A percentile compares a stretch with the other conserved stretches of the same genome.
phyloP scores from a whole-genome alignment of 495 filamentous ascomycete species.

The Evernia prunastri region DNA sequence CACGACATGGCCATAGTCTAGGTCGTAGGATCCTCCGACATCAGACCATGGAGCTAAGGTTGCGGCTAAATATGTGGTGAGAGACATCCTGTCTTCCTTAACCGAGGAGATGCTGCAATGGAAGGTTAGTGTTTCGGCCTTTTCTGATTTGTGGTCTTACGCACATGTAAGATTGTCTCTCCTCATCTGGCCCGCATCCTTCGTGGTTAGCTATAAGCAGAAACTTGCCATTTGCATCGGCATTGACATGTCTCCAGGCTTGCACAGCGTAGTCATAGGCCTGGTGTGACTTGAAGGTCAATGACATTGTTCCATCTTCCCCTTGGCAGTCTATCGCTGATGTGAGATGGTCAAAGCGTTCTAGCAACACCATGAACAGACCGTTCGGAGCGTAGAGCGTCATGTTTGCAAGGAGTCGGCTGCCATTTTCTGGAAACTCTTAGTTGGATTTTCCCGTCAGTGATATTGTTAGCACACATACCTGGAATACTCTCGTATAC shows the following conservation, averaged over 20 bases:
- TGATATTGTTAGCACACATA: background rate
- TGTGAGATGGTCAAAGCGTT: slow-evolving; percentile 33
- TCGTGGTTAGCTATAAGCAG: slow-evolving; percentile 36
- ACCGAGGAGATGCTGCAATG: slow-evolving; percentile 7
- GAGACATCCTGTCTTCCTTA: slow-evolving; percentile 3
- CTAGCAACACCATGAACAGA: slow-evolving; percentile 33
- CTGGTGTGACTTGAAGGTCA: slow-evolving; percentile 30
- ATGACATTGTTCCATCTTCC: slow-evolving; percentile 30
- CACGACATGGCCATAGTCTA: slow-evolving; percentile 10
- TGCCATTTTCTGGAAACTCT: slow-evolving; percentile 18
- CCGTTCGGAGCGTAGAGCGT: slow-evolving; percentile 33
- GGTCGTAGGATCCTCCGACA: slow-evolving; percentile 10
- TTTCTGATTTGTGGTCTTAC: background rate
- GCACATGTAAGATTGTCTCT: slow-evolving; percentile 29
- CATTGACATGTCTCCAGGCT: slow-evolving; percentile 32
- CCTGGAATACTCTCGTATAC: slow-evolving; percentile 28
- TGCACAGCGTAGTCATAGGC: slow-evolving; percentile 32
- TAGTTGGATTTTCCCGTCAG: background rate
- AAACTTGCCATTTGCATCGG: slow-evolving; percentile 27
- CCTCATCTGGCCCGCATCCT: slow-evolving; percentile 32
- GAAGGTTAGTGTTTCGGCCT: background rate
- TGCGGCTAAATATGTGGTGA: slow-evolving; percentile 11
- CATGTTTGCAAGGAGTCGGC: slow-evolving; percentile 33
- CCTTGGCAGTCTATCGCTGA: slow-evolving; percentile 33
- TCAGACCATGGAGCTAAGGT: background rate